Conservation (phyloP, 345 rosid genomes). For the Hypericum androsaemum region DNA sequence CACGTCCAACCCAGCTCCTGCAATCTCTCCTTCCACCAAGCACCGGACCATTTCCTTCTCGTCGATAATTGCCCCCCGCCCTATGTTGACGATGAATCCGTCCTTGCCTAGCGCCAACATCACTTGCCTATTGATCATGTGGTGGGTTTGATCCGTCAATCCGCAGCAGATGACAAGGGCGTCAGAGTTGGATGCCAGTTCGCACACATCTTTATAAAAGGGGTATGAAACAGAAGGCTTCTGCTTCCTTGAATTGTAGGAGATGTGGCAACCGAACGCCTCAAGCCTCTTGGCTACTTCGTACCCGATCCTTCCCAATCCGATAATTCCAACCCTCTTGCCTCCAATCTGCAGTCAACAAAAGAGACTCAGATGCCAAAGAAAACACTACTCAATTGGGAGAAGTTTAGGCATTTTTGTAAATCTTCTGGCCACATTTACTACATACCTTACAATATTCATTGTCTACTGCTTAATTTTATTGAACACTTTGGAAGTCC, state of each 20-base stretch:
- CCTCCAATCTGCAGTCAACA: slow-evolving; percentile 10
- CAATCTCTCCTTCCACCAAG: slow-evolving; percentile 10
- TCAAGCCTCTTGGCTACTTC: slow-evolving; percentile 13
- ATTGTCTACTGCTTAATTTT: too few relatives aligned
- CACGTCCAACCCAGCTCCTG: slow-evolving; percentile 23
- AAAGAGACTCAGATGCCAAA: not conserved
- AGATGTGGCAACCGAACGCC: slow-evolving; percentile 15
- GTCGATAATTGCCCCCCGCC: slow-evolving; percentile 14
- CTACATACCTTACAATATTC: too few relatives aligned
- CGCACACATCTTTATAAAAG: slow-evolving; percentile 4
- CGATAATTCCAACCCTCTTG: slow-evolving; percentile 17
- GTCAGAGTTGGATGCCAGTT: slow-evolving; percentile 10
- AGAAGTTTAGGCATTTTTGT: not conserved
- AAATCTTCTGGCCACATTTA: too few relatives aligned
- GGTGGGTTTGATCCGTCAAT: slow-evolving; percentile 8
- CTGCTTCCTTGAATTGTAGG: slow-evolving; percentile 14
- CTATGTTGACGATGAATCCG: slow-evolving; percentile 18
- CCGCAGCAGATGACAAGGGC: slow-evolving; percentile 11
- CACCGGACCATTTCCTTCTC: slow-evolving; percentile 15
- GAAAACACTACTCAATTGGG: too few relatives aligned
- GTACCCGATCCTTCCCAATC: slow-evolving; percentile 14
- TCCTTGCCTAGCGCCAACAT: slow-evolving; percentile 11
- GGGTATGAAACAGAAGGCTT: slow-evolving; percentile 13
- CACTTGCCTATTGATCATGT: slow-evolving; percentile 9
- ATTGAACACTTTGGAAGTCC: too few relatives aligned